Evolutionary conservation across 140 eudicot genomes (phyloP).

Genomic region (Stevia rebaudiana): DNA sequence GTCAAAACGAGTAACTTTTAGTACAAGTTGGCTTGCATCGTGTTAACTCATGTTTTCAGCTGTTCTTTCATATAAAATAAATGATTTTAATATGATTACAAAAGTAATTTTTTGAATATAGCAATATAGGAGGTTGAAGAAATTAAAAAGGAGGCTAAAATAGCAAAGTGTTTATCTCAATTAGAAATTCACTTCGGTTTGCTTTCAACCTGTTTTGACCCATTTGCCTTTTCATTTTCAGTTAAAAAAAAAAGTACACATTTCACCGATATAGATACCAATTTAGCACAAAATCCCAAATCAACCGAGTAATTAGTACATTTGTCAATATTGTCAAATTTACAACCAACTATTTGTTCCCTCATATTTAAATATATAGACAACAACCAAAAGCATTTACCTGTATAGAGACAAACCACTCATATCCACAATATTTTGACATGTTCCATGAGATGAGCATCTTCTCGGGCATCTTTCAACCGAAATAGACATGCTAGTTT

Average conservation of each 20-base stretch:
- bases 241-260: too few species aligned
- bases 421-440: conserved; percentile 41
- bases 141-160: not conserved
- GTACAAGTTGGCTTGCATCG: not conserved
- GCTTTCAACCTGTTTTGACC: not conserved
- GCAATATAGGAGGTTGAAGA: not conserved
- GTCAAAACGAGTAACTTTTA: not conserved
- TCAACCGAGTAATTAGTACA: not conserved
- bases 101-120: not conserved
- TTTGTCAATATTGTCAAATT: not conserved
- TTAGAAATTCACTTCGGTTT: not conserved
- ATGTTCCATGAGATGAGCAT: conserved; percentile 47
- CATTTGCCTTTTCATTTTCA: not conserved
- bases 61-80: not conserved
- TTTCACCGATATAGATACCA: too few species aligned
- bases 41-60: not conserved
- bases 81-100: not conserved
- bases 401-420: conserved; percentile 40
- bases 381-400: not conserved
- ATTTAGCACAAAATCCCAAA: too few species aligned
- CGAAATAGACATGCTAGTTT: conserved; percentile 40
- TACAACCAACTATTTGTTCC: not conserved
- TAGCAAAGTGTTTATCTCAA: not conserved
- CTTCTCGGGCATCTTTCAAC: conserved; percentile 43
- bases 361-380: not conserved